Conservation (phyloP, 208 protist species). For the Wallacemonas rigidus region DNA sequence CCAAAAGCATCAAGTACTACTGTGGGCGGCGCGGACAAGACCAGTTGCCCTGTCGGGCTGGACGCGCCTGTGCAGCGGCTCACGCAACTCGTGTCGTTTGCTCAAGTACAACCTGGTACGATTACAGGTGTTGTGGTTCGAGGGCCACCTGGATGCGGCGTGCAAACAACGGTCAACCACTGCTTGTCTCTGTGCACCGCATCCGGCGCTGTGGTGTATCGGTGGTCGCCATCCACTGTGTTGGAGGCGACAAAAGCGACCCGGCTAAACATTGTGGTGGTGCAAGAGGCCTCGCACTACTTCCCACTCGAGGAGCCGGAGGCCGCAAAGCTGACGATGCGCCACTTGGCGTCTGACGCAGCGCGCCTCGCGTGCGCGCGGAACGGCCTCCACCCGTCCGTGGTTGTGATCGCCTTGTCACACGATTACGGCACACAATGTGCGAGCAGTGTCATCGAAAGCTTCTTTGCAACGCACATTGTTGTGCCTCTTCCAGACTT, state of each 20-base stretch:
- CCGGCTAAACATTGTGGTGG: constrained; percentile 32
- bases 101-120: constrained; percentile 22
- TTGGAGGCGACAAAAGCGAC: constrained; percentile 19
- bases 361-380: constrained; percentile 22
- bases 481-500: constrained; percentile 42
- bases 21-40: not conserved
- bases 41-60: constrained; percentile 37
- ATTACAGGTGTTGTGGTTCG: constrained; percentile 47
- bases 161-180: constrained; percentile 33
- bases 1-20: not conserved
- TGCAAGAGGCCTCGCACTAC: constrained; percentile 37
- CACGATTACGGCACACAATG: constrained; percentile 29
- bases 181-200: constrained; percentile 23
- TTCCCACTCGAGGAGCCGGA: constrained; percentile 47
- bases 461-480: constrained; percentile 49
- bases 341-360: constrained; percentile 35
- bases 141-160: constrained; percentile 59
- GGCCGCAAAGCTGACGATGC: constrained; percentile 33
- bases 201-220: constrained; percentile 22
- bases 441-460: constrained; percentile 33
- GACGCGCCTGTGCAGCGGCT: constrained; percentile 36
- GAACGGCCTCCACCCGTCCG: constrained; percentile 30
- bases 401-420: constrained; percentile 57
- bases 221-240: constrained; percentile 35
- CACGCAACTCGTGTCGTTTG: constrained; percentile 25